Conservation (phyloP, 2,329 filamentous ascomycete species). For the Metarhizium anisopliae region DNA sequence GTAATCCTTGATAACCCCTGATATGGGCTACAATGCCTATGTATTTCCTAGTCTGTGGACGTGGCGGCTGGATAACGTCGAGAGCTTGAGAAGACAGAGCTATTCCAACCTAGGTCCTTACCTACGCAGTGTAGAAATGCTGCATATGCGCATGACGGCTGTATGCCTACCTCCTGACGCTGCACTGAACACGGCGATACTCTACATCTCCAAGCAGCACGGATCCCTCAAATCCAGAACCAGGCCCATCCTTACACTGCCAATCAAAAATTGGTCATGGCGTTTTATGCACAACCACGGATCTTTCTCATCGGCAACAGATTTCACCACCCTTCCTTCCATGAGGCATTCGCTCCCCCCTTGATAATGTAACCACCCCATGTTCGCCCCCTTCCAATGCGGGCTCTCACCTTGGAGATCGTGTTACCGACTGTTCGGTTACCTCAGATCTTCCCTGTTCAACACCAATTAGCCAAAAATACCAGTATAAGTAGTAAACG, state of each 20-base stretch:
- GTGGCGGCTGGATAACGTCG: too few relatives aligned
- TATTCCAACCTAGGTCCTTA: too few relatives aligned
- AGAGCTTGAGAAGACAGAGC: too few relatives aligned
- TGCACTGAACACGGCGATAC: too few relatives aligned
- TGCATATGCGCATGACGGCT: too few relatives aligned
- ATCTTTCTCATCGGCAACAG: background rate
- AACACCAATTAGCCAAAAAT: background rate
- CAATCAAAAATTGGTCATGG: background rate
- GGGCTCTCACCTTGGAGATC: background rate
- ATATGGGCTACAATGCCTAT: too few relatives aligned
- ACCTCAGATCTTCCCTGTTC: background rate
- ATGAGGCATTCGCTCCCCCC: background rate
- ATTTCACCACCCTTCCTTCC: background rate
- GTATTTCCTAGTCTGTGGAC: too few relatives aligned
- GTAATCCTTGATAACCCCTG: too few relatives aligned
- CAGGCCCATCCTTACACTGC: background rate
- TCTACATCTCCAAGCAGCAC: background rate
- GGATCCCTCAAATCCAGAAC: background rate
- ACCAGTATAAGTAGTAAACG: background rate
- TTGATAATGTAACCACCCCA: background rate
- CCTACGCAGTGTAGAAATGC: too few relatives aligned
- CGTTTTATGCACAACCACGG: background rate
- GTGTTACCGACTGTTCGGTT: constrained; percentile 2
- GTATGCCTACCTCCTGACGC: too few relatives aligned
- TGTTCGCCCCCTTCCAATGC: too few relatives aligned